phyloP scores from a whole-genome alignment of 768 basidiomycete genomes.

The Lyophyllum semitale region DNA sequence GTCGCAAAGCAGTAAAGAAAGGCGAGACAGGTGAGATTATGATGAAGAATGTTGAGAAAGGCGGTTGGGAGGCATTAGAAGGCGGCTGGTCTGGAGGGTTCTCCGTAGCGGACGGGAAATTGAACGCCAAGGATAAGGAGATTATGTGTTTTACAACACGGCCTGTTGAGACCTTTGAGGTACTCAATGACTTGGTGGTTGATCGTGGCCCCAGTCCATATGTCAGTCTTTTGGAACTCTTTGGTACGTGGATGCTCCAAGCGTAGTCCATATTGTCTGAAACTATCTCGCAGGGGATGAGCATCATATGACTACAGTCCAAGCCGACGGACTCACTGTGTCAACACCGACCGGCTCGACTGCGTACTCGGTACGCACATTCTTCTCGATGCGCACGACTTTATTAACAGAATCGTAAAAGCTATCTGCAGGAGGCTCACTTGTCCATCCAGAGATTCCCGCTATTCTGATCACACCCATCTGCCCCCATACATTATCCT shows the following conservation, averaged over 20 bases:
- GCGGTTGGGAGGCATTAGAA: conserved; percentile 97
- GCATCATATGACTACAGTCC: conserved; percentile 98
- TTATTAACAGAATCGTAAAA: conserved; percentile 23
- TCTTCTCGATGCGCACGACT: background rate
- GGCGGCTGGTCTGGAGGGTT: conserved; percentile 60
- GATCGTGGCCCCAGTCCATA: conserved; percentile 98
- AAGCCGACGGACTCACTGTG: conserved; percentile 94
- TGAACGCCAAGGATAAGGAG: conserved; percentile 81
- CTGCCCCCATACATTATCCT: conserved; percentile 97
- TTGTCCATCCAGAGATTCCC: conserved; percentile 97
- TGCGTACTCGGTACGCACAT: conserved; percentile 84
- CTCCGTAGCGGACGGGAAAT: conserved; percentile 43
- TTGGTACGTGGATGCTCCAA: conserved; percentile 61
- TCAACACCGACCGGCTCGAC: conserved; percentile 98
- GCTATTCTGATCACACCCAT: conserved; percentile 96
- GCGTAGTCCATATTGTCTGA: background rate
- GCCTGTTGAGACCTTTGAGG: conserved; percentile 95
- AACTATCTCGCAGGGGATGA: conserved; percentile 73
- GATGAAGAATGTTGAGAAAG: conserved; percentile 89
- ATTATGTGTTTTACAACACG: conserved; percentile 98
- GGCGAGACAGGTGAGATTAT: conserved; percentile 95
- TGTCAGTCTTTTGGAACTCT: conserved; percentile 92
- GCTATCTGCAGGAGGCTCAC: conserved; percentile 95
- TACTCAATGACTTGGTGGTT: conserved; percentile 94
- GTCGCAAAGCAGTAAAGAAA: conserved; percentile 85